Conservation (phyloP, 176 grass and related monocot genomes). For the Juncus inflexus region DNA sequence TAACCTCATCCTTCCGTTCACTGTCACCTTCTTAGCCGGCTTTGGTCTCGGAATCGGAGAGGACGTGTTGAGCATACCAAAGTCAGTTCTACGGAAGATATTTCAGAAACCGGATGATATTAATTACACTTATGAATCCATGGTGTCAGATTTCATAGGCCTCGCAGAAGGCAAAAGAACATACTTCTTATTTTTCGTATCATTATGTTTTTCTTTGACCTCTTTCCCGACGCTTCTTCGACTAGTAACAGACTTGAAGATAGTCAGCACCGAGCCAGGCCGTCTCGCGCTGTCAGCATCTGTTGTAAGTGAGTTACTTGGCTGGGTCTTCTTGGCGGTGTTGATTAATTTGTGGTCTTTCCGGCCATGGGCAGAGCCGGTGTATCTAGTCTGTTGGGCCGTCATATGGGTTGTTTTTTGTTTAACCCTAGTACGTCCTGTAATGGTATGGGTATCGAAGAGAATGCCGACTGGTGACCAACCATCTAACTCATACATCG, state of each 20-base stretch:
- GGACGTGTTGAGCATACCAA: neutral
- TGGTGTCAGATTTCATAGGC: neutral
- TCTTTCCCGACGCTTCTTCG: constrained; percentile 30
- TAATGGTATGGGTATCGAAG: constrained; percentile 6
- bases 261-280: constrained; percentile 25
- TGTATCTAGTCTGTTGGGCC: constrained; percentile 11
- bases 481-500: constrained; percentile 7
- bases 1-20: constrained; percentile 19
- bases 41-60: neutral
- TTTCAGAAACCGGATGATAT: neutral
- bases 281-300: constrained; percentile 23
- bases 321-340: constrained; percentile 27
- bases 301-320: constrained; percentile 16
- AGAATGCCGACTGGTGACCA: constrained; percentile 8
- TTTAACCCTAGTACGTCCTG: constrained; percentile 10
- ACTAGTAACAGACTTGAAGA: constrained; percentile 30
- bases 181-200: constrained; percentile 29
- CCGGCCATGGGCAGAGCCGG: neutral
- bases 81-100: neutral
- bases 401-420: constrained; percentile 24
- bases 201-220: constrained; percentile 25
- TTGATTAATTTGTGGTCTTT: constrained; percentile 6
- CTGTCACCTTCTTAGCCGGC: neutral
- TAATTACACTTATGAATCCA: neutral
- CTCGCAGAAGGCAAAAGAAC: neutral